These are phyloP conservation scores for Tricholoma flavovirens DNA, from an alignment of 768 basidiomycete species.

Conservation along the genomic window DNA sequence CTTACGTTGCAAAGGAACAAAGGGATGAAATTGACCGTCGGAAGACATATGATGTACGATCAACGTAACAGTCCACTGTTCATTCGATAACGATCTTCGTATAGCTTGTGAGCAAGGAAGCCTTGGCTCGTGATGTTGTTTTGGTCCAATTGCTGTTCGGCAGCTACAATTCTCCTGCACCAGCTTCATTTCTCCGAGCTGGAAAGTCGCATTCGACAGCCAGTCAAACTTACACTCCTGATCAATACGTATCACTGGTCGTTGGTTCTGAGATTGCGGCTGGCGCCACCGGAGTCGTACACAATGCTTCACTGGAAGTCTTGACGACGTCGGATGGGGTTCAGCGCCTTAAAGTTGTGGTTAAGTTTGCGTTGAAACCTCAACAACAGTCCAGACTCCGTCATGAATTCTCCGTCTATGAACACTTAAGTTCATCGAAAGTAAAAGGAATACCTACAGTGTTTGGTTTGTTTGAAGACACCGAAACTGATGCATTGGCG, in stretches of 20 bases:
- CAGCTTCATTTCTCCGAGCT: not conserved
- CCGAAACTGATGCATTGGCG: not conserved
- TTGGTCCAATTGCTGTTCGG: constrained; percentile 9
- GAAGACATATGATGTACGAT: constrained; percentile 2
- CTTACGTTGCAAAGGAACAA: not conserved
- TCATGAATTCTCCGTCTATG: not conserved
- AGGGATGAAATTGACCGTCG: not conserved
- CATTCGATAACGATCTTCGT: not conserved
- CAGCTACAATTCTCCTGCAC: constrained; percentile 6
- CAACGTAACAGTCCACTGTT: not conserved
- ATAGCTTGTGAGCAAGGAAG: constrained; percentile 4
- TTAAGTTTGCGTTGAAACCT: constrained; percentile 8
- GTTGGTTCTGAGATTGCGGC: constrained; percentile 5
- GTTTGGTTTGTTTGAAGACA: not conserved
- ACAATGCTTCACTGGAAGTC: constrained; percentile 7
- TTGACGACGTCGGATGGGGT: not conserved
- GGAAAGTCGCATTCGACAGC: not conserved
- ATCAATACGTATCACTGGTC: constrained; percentile 5
- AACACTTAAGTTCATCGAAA: not conserved
- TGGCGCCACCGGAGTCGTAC: constrained; percentile 12
- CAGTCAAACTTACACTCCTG: not conserved
- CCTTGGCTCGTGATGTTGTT: constrained; percentile 1
- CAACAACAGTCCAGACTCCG: not conserved
- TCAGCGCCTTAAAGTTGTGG: constrained; percentile 1
- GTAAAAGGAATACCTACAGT: not conserved